Percentiles rank a stretch among this genome's conserved stretches.
phyloP scores from a whole-genome alignment of 768 basidiomycete genomes.

The Naematelia encephala region DNA sequence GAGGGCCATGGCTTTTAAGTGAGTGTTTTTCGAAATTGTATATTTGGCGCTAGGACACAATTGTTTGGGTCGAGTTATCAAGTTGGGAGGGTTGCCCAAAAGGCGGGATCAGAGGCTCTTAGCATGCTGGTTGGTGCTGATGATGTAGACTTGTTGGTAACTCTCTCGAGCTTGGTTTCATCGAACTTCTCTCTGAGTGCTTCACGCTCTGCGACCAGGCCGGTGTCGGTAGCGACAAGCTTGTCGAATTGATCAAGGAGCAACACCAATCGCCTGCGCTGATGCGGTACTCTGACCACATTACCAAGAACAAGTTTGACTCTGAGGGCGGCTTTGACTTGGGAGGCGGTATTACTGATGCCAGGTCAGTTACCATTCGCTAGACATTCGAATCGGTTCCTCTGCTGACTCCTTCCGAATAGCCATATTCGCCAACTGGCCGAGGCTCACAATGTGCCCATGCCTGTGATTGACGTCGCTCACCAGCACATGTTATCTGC shows the following conservation, averaged over 20 bases:
- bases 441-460: constrained; percentile 54
- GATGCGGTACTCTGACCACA: constrained; percentile 52
- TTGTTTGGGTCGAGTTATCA: no score
- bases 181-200: constrained; percentile 77
- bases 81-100: no score
- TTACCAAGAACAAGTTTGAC: constrained; percentile 71
- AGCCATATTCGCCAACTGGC: constrained; percentile 64
- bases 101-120: no score
- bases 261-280: constrained; percentile 66
- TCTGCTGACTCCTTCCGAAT: background rate
- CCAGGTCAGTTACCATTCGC: constrained; percentile 54
- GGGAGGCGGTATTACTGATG: constrained; percentile 85
- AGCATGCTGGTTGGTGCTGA: constrained; percentile 59
- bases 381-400: background rate
- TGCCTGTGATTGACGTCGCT: constrained; percentile 55
- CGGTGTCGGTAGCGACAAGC: constrained; percentile 65
- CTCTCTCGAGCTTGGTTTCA: constrained; percentile 66
- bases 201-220: constrained; percentile 80
- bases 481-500: constrained; percentile 76
- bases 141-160: constrained; percentile 78
- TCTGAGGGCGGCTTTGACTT: constrained; percentile 71
- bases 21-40: constrained; percentile 24
- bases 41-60: background rate
- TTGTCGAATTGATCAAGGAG: constrained; percentile 54
- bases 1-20: constrained; percentile 54